Conservation (phyloP, 1,284 basidiomycete genomes). For the Cryptococcus amylolentus region DNA sequence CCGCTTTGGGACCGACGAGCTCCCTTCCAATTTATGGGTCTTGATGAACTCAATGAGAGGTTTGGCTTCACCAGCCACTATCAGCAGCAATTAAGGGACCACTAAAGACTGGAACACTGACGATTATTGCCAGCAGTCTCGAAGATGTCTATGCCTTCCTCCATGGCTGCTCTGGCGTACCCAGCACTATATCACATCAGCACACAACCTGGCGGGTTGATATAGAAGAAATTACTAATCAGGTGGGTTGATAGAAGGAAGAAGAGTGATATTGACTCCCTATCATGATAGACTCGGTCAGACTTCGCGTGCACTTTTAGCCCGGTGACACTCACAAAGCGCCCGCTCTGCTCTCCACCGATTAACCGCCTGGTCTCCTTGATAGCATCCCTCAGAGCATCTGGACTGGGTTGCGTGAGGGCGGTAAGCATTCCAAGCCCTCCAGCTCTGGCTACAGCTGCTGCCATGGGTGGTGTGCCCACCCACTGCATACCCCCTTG, state of each 20-base stretch:
- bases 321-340: constrained; percentile 53
- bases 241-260: constrained; percentile 85
- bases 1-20: constrained; percentile 47
- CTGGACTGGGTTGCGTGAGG: constrained; percentile 76
- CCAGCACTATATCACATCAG: constrained; percentile 51
- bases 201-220: constrained; percentile 42
- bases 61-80: constrained; percentile 56
- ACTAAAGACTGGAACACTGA: constrained; percentile 47
- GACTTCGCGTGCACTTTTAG: neutral
- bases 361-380: constrained; percentile 63
- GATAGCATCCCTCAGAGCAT: constrained; percentile 79
- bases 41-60: constrained; percentile 79
- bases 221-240: constrained; percentile 58
- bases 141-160: constrained; percentile 82
- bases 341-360: constrained; percentile 57
- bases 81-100: neutral
- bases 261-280: constrained; percentile 87
- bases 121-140: constrained; percentile 92
- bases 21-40: constrained; percentile 40
- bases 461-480: constrained; percentile 47
- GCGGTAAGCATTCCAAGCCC: constrained; percentile 86
- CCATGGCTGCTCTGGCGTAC: constrained; percentile 74
- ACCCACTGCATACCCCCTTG: constrained; percentile 74
- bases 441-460: constrained; percentile 81
- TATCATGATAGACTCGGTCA: constrained; percentile 4